Conservation (phyloP, 352 stramenopile species). For the Blastocystis sp. region DNA sequence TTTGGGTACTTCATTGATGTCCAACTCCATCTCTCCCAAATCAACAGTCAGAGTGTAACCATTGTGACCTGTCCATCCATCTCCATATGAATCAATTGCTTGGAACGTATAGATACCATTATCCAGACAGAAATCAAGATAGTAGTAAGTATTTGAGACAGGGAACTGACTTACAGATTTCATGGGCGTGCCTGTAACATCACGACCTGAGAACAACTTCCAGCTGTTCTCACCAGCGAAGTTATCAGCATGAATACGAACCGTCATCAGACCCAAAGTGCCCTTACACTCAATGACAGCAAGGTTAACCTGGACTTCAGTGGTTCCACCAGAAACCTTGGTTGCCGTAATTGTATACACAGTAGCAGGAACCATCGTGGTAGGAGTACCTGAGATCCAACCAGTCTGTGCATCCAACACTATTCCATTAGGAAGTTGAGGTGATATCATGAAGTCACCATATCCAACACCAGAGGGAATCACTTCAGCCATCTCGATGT, state of each 20-base stretch:
- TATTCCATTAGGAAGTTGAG: not conserved
- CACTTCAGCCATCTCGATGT: constrained; percentile 21
- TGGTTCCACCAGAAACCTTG: not conserved
- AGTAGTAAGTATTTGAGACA: not conserved
- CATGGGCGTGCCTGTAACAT: not conserved
- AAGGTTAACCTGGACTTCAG: not conserved
- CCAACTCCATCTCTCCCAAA: not conserved
- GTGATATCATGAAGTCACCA: not conserved
- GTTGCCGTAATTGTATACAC: not conserved
- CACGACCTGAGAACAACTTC: not conserved
- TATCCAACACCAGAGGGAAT: not conserved
- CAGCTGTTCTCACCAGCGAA: not conserved
- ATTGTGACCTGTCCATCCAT: not conserved
- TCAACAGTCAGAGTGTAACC: constrained; percentile 14
- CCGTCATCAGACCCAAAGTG: not conserved
- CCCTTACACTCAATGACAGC: not conserved
- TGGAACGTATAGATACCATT: constrained; percentile 1
- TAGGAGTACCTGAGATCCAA: not conserved
- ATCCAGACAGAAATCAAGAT: not conserved
- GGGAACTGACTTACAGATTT: not conserved
- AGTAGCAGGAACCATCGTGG: not conserved
- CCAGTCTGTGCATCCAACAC: not conserved
- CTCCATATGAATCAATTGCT: not conserved
- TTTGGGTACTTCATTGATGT: not conserved
- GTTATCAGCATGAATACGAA: not conserved